Conservation (phyloP, 2,329 filamentous ascomycete species). For the Clarireedia hainanense region DNA sequence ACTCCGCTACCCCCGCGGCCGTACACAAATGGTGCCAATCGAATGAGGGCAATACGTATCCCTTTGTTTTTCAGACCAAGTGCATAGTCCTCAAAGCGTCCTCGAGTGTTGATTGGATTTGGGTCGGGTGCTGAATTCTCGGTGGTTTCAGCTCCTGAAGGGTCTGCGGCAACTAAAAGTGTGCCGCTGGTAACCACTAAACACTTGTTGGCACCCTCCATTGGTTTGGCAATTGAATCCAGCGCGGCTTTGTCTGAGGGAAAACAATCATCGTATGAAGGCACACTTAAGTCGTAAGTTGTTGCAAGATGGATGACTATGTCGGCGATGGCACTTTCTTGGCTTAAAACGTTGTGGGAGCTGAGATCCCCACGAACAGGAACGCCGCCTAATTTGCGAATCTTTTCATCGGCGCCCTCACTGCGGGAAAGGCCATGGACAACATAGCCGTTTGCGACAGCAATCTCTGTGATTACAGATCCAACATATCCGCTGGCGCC, state of each 20-base stretch:
- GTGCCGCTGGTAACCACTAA: slow-evolving; percentile 32
- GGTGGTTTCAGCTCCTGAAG: slow-evolving; percentile 27
- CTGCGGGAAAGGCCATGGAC: slow-evolving; percentile 37
- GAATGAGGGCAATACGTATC: slow-evolving; percentile 31
- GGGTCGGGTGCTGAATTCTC: slow-evolving; percentile 14
- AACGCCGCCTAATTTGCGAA: slow-evolving; percentile 32
- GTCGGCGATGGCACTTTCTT: slow-evolving; percentile 34
- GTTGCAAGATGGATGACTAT: slow-evolving; percentile 37
- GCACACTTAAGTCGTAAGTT: slow-evolving; percentile 23
- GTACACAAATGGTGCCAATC: slow-evolving; percentile 38
- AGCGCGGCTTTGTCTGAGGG: slow-evolving; percentile 31
- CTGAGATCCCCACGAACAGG: slow-evolving; percentile 35
- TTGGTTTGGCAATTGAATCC: slow-evolving; percentile 31
- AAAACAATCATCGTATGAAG: slow-evolving; percentile 24
- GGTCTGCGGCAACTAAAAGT: slow-evolving; percentile 20
- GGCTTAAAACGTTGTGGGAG: slow-evolving; percentile 32
- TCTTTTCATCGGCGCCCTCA: slow-evolving; percentile 30
- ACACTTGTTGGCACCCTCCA: slow-evolving; percentile 31
- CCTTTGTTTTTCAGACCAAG: slow-evolving; percentile 25
- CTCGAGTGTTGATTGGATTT: slow-evolving; percentile 24
- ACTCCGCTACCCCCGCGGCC: slow-evolving; percentile 32
- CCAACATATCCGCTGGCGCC: slow-evolving; percentile 36
- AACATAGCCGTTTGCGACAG: slow-evolving; percentile 33
- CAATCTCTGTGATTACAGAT: slow-evolving; percentile 29
- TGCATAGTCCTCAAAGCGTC: slow-evolving; percentile 28